Conservation (phyloP, 306 rosid species). For the Spatholobus suberectus region DNA sequence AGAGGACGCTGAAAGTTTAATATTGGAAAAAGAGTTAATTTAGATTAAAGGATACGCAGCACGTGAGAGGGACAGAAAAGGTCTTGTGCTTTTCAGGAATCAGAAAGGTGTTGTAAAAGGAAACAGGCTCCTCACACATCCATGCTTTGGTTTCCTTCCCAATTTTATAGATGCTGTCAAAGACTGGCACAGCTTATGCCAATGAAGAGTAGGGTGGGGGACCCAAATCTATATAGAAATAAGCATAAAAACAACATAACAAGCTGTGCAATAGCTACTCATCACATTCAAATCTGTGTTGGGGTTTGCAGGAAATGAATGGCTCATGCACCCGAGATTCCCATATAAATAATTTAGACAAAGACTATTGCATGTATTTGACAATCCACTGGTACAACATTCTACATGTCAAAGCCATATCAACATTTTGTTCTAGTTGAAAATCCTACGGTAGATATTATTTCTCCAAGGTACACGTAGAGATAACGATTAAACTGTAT, state of each 20-base stretch:
- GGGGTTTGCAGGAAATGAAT: constrained; percentile 62
- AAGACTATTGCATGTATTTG: constrained; percentile 37
- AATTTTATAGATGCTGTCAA: constrained; percentile 57
- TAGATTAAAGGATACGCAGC: constrained; percentile 50
- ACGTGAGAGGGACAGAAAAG: constrained; percentile 77
- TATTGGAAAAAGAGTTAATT: constrained; percentile 28
- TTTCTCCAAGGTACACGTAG: not conserved
- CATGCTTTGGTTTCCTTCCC: constrained; percentile 52
- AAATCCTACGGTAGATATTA: constrained; percentile 30
- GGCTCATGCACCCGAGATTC: constrained; percentile 72
- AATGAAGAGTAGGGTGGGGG: constrained; percentile 56
- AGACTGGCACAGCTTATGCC: constrained; percentile 51
- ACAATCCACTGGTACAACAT: constrained; percentile 36
- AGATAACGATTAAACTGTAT: not conserved
- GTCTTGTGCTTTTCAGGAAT: constrained; percentile 59
- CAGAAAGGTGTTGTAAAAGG: constrained; percentile 51
- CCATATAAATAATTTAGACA: constrained; percentile 30
- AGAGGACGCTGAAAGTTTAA: constrained; percentile 4
- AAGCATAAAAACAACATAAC: constrained; percentile 73
- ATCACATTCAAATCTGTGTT: constrained; percentile 86
- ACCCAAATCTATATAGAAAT: constrained; percentile 84
- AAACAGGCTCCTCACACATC: constrained; percentile 45
- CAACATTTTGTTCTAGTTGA: constrained; percentile 31
- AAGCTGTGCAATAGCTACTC: constrained; percentile 77
- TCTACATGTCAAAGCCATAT: constrained; percentile 36